Percentiles rank a stretch among this genome's conserved stretches.
phyloP scores from a whole-genome alignment of 495 filamentous ascomycete genomes.

The Tuber umbilicatum region DNA sequence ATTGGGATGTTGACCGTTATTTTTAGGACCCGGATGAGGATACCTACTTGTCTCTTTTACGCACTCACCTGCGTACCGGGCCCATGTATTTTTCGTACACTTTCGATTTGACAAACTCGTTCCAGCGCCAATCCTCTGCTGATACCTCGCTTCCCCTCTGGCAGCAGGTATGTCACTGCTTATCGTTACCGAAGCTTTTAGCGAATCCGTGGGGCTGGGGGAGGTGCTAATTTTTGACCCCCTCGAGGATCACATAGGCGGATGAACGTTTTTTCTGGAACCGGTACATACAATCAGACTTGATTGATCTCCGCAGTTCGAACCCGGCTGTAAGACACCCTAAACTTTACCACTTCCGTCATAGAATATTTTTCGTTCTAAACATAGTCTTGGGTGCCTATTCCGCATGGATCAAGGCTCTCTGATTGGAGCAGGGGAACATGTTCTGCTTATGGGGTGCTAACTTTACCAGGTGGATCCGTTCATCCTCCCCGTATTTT shows the following conservation, averaged over 20 bases:
- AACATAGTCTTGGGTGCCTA: not conserved
- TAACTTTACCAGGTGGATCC: constrained; percentile 63
- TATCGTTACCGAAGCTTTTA: not conserved
- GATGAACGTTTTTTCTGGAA: constrained; percentile 99
- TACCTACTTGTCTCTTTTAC: constrained; percentile 73
- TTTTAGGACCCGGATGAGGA: constrained; percentile 78
- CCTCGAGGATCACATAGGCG: constrained; percentile 44
- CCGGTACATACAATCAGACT: constrained; percentile 78
- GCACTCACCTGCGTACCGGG: constrained; percentile 67
- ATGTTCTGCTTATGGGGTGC: not conserved
- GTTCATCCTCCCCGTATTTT: constrained; percentile 91
- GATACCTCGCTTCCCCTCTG: constrained; percentile 69
- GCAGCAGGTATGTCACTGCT: constrained; percentile 51
- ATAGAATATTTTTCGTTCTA: not conserved
- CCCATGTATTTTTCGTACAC: constrained; percentile 99
- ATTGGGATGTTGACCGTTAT: not conserved
- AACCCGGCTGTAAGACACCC: constrained; percentile 44
- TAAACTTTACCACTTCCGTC: constrained; percentile 4
- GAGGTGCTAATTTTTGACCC: constrained; percentile 14
- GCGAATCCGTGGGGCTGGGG: not conserved
- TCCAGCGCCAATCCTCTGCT: constrained; percentile 79
- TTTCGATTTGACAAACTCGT: constrained; percentile 87
- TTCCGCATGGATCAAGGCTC: not conserved
- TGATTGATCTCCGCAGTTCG: constrained; percentile 73
- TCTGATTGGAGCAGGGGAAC: not conserved